Conservation (phyloP, 73 alveolate species). For the Paramecium sexaurelia region DNA sequence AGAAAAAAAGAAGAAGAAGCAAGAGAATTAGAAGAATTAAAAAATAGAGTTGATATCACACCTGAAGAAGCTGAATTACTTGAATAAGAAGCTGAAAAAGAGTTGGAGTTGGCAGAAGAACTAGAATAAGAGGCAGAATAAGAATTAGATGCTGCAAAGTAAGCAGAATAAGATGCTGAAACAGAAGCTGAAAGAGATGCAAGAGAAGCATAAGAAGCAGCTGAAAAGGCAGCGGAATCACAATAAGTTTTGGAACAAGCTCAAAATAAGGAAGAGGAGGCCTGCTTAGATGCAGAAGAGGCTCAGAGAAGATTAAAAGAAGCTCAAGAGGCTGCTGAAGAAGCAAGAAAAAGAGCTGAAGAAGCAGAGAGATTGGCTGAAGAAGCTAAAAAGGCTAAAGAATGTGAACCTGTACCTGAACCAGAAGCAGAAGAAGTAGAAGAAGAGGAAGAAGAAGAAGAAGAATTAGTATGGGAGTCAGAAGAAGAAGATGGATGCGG, state of each 20-base stretch:
- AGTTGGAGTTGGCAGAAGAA: neutral
- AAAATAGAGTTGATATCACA: constrained; percentile 5
- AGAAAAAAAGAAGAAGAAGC: constrained; percentile 36
- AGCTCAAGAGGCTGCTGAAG: constrained; percentile 23
- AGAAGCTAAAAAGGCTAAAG: constrained; percentile 9
- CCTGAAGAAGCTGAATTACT: constrained; percentile 23
- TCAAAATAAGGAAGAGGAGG: neutral
- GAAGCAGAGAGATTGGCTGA: constrained; percentile 23
- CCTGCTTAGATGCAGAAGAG: neutral
- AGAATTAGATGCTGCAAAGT: neutral
- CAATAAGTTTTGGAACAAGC: neutral
- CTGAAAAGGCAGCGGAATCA: neutral
- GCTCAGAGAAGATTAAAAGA: constrained; percentile 18
- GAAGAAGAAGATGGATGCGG: constrained; percentile 51
- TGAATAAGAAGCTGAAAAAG: neutral
- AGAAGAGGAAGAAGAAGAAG: constrained; percentile 11
- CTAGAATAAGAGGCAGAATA: neutral
- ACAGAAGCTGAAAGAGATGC: constrained; percentile 11
- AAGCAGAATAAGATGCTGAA: neutral
- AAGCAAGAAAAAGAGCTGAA: neutral
- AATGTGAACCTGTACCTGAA: constrained; percentile 36
- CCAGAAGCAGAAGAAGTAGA: neutral
- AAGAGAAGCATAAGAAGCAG: neutral
- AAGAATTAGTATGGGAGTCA: neutral
- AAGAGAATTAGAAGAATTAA: constrained; percentile 16